These are phyloP conservation scores for Microsporum canis DNA, from an alignment of 2,329 filamentous ascomycete genomes.

Conservation along the genomic window DNA sequence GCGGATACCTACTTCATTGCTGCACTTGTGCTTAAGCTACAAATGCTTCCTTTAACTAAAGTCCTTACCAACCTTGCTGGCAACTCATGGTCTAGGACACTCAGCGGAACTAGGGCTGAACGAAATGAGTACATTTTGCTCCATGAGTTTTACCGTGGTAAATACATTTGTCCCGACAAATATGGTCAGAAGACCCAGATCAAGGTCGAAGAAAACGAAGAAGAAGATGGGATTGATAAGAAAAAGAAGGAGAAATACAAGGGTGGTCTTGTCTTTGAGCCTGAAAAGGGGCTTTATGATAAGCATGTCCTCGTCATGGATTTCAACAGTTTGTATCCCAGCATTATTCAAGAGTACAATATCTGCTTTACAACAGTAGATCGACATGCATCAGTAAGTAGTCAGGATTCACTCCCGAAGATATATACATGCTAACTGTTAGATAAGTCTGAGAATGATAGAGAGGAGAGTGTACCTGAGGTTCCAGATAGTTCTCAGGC, in stretches of 20 bases:
- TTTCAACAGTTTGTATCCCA: constrained; percentile 97
- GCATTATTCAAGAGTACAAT: constrained; percentile 98
- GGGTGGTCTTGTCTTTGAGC: constrained; percentile 95
- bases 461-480: constrained; percentile 81
- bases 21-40: constrained; percentile 74
- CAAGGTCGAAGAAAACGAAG: constrained; percentile 61
- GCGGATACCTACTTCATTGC: constrained; percentile 94
- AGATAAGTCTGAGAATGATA: constrained; percentile 46
- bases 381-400: constrained; percentile 55
- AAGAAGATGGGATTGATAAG: constrained; percentile 55
- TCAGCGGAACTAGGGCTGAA: constrained; percentile 91
- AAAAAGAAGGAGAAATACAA: constrained; percentile 99
- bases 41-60: constrained; percentile 88
- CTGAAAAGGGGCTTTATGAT: constrained; percentile 94
- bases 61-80: constrained; percentile 92
- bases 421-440: constrained; percentile 11
- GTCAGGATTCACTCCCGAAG: not conserved
- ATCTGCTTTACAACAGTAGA: constrained; percentile 99
- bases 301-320: constrained; percentile 99
- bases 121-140: constrained; percentile 98
- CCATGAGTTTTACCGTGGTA: constrained; percentile 91
- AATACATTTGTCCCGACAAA: constrained; percentile 97
- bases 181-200: constrained; percentile 65
- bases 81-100: constrained; percentile 93
- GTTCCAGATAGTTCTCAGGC: constrained; percentile 60